Conservation (phyloP, 1,139 yeast species). For the Tardiomyces blankii region DNA sequence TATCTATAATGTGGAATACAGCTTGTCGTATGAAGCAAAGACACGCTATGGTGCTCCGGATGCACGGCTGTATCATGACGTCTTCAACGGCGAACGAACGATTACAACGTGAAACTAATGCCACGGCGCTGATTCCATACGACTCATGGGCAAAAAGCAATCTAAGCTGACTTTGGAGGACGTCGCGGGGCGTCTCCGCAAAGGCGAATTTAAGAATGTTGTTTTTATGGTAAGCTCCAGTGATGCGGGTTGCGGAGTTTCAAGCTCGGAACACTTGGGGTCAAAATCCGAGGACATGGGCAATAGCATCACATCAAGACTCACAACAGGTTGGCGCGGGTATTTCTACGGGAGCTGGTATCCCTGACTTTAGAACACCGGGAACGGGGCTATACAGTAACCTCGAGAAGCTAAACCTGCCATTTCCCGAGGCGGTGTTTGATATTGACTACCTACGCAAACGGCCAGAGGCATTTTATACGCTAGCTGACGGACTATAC, state of each 20-base stretch:
- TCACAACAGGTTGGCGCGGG: constrained; percentile 58
- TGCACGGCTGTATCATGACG: too few relatives aligned
- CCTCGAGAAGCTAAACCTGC: constrained; percentile 59
- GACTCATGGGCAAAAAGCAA: too few relatives aligned
- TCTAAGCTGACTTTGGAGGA: constrained; percentile 9
- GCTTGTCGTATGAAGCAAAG: too few relatives aligned
- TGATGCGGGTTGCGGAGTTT: too few relatives aligned
- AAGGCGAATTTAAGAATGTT: constrained; percentile 20
- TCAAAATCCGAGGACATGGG: too few relatives aligned
- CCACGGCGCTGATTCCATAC: too few relatives aligned
- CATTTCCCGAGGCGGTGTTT: constrained; percentile 92
- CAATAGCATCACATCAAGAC: too few relatives aligned
- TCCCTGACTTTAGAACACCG: constrained; percentile 91
- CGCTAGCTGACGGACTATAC: constrained; percentile 70
- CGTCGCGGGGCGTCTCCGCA: constrained; percentile 17
- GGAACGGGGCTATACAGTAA: constrained; percentile 84
- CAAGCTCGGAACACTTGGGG: too few relatives aligned
- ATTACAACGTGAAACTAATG: too few relatives aligned
- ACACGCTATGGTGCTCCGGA: too few relatives aligned
- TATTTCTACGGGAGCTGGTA: constrained; percentile 83
- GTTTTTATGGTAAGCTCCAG: constrained; percentile 27
- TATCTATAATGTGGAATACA: too few relatives aligned
- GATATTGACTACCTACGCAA: constrained; percentile 71
- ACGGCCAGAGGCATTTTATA: constrained; percentile 74
- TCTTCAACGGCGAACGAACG: too few relatives aligned